These are phyloP conservation scores for Petasospora fabianii DNA, from an alignment of 1,139 yeast species.

Conservation along the genomic window DNA sequence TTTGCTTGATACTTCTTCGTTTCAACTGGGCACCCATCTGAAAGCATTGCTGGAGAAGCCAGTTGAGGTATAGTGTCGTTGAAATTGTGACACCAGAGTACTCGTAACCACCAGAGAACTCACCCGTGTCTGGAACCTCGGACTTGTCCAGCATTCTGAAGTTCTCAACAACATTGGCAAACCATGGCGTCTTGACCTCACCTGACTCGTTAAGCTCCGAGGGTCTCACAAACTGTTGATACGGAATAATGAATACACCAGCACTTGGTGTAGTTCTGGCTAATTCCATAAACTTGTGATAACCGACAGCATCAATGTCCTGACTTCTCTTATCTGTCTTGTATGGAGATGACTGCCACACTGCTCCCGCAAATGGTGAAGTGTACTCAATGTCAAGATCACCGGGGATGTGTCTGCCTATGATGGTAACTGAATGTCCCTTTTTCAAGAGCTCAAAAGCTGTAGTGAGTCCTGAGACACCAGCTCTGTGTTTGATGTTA, in stretches of 20 bases:
- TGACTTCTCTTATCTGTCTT: conserved; percentile 34
- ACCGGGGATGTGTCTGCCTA: conserved; percentile 56
- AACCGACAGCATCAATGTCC: conserved; percentile 48
- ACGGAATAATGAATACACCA: conserved; percentile 49
- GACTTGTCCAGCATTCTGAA: conserved; percentile 36
- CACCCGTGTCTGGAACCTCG: conserved; percentile 32
- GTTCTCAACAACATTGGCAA: conserved; percentile 41
- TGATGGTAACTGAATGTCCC: conserved; percentile 40
- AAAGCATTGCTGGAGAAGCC: conserved; percentile 26
- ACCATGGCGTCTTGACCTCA: conserved; percentile 29
- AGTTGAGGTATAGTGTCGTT: conserved; percentile 28
- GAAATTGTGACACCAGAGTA: conserved; percentile 31
- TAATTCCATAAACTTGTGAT: conserved; percentile 40
- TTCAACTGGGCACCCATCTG: conserved; percentile 27
- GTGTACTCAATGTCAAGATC: conserved; percentile 50
- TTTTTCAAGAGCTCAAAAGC: conserved; percentile 47
- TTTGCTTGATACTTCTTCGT: conserved; percentile 28
- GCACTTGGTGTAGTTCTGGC: conserved; percentile 45
- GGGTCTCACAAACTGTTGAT: conserved; percentile 46
- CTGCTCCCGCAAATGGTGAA: conserved; percentile 78
- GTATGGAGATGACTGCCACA: conserved; percentile 59
- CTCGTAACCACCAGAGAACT: conserved; percentile 28
- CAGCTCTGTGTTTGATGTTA: conserved; percentile 37
- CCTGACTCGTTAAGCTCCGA: conserved; percentile 21
- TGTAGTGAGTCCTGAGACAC: conserved; percentile 61